Conservation (phyloP, 2,329 filamentous ascomycete species). For the Xylaria sp. region DNA sequence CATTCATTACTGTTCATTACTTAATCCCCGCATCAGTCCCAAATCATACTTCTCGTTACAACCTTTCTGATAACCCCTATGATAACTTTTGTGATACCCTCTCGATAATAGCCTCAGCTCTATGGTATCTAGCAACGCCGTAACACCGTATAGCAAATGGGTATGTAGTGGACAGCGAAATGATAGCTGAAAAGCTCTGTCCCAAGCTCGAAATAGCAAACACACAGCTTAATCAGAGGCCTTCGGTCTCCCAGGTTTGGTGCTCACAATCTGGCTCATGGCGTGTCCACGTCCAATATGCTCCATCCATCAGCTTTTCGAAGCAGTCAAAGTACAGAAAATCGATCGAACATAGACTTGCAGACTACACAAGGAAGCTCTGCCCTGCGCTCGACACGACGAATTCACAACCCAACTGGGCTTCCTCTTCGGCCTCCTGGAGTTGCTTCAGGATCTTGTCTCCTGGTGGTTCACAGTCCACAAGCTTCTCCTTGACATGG, state of each 20-base stretch:
- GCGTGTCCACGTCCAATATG: not conserved
- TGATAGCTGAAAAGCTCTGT: constrained; percentile 51
- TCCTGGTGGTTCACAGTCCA: constrained; percentile 72
- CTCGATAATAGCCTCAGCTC: constrained; percentile 1
- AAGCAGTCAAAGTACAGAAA: not conserved
- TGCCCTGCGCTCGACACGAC: constrained; percentile 75
- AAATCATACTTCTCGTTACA: too few relatives aligned
- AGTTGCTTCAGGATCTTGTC: constrained; percentile 79
- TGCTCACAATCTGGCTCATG: not conserved
- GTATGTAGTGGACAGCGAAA: constrained; percentile 22
- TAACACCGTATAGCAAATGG: constrained; percentile 25
- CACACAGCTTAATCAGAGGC: not conserved
- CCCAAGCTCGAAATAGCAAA: not conserved
- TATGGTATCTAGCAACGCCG: constrained; percentile 39
- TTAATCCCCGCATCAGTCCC: not conserved
- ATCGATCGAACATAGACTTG: not conserved
- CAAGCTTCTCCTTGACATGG: constrained; percentile 88
- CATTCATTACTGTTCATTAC: constrained; percentile 1
- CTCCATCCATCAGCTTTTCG: not conserved
- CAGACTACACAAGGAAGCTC: constrained; percentile 60
- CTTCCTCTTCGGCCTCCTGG: constrained; percentile 70
- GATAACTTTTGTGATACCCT: not conserved
- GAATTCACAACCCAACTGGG: constrained; percentile 81
- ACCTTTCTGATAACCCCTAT: not conserved
- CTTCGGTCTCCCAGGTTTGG: not conserved